Evolutionary conservation across 148 eudicot genomes (phyloP).

Genomic region (Cornus suecica): DNA sequence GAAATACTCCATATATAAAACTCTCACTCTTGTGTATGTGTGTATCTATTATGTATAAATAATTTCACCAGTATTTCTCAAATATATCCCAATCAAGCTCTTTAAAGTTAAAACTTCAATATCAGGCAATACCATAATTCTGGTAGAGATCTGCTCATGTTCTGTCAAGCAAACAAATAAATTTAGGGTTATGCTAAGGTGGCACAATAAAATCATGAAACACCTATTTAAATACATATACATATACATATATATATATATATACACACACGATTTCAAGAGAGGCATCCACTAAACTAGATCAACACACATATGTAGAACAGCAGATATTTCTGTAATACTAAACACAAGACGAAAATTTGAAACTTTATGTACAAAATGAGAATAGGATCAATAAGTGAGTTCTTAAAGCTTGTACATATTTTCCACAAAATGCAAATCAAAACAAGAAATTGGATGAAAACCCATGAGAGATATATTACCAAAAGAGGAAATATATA

Average conservation of each 20-base stretch:
- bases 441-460: conserved; percentile 7
- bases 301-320: background rate
- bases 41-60: no score
- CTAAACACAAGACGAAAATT: background rate
- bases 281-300: background rate
- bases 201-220: conserved; percentile 1
- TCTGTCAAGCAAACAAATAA: background rate
- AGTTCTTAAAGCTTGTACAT: background rate
- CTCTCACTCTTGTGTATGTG: background rate
- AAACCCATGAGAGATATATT: background rate
- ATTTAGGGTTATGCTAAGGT: background rate
- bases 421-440: background rate
- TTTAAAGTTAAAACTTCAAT: background rate
- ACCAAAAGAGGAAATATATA: conserved; percentile 6
- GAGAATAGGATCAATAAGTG: background rate
- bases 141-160: background rate
- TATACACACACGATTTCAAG: background rate
- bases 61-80: no score
- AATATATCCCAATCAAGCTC: conserved; percentile 11
- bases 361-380: background rate
- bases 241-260: no score
- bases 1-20: conserved; percentile 10
- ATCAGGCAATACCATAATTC: background rate
- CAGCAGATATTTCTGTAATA: background rate
- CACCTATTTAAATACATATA: background rate